Percentiles rank a stretch among this genome's conserved stretches.
Conservation (phyloP, 2,329 filamentous ascomycete genomes). For the Phialemonium atrogriseum region DNA sequence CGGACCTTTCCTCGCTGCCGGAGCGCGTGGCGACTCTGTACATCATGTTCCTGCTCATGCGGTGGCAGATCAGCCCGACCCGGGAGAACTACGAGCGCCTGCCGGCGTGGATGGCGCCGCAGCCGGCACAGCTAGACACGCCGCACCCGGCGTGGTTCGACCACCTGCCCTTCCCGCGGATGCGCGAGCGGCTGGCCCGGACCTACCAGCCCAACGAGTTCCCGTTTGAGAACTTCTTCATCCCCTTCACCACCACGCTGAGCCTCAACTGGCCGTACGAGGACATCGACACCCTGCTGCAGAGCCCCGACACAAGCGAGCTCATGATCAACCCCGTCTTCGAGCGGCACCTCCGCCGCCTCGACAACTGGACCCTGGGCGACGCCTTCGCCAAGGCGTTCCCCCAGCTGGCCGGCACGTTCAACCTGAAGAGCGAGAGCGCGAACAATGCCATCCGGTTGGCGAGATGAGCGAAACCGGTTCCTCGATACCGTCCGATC, state of each 20-base stretch:
- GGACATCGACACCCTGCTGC: constrained; percentile 58
- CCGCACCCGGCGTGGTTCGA: constrained; percentile 78
- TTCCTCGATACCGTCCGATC: too few species aligned
- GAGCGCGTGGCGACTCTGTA: constrained; percentile 78
- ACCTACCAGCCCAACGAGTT: constrained; percentile 41
- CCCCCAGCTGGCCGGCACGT: constrained; percentile 44
- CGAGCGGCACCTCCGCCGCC: constrained; percentile 64
- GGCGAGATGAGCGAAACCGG: too few species aligned
- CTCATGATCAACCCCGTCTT: constrained; percentile 81
- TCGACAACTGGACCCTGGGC: constrained; percentile 78
- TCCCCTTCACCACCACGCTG: constrained; percentile 70
- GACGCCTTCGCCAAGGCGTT: constrained; percentile 57
- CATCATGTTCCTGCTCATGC: constrained; percentile 79
- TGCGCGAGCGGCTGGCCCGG: constrained; percentile 59
- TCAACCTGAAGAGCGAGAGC: constrained; percentile 21
- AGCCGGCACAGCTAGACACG: constrained; percentile 54
- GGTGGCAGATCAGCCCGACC: constrained; percentile 76
- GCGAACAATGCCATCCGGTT: constrained; percentile 3
- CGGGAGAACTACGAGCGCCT: constrained; percentile 71
- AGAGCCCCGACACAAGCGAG: constrained; percentile 50
- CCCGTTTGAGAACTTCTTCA: constrained; percentile 73
- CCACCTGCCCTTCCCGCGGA: constrained; percentile 68
- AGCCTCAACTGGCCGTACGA: constrained; percentile 81
- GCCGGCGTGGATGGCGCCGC: constrained; percentile 64
- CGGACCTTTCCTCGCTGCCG: constrained; percentile 67